Evolutionary conservation across 176 grass and related monocot genomes (phyloP), one percentile per base, ranked within the genome.

Genomic region (Aegilops longissima): DNA sequence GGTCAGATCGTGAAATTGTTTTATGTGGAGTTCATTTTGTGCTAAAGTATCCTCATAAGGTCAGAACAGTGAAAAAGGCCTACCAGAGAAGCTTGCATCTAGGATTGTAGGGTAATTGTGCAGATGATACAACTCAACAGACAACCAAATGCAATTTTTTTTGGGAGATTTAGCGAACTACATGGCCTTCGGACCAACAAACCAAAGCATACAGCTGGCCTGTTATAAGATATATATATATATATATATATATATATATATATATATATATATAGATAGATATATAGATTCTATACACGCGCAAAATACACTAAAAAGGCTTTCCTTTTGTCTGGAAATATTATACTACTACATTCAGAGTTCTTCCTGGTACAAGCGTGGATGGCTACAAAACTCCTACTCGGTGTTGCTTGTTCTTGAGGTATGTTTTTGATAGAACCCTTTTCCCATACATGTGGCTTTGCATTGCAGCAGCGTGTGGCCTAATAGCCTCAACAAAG

Each of bases 391-490:
- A 86, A 25, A 83, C 76, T 62, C 62, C 78, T 78, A 49, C 34
- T 34, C 59, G 18, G 56, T 75, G 61, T 70, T 93, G 88, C 56
- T 79, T 94, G 54, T 90, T 92, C 90, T 90, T 96, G 85, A 96
- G 73, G 72, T 87, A 81, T 25, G 88, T 90, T 83, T 12, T 88
- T 35, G 85, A 79, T 36, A 97, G 72, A 91, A 95, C 93, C 88
- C 54, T 97, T 77, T 84, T 95, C 69, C 90, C 93, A 81, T 73
- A 95, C 58, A 90, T 90, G 73, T 76, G 84, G 63, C 33, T 88
- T 73, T 79, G 85, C 36, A 97, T 68, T 35, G 56, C 24, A 29
- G 84, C 63, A 92, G 76, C 42, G 11, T 93, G 80, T 4, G 67
- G 79, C 24, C 64, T 88, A 49, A 97, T 93, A 25, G 79, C 77